phyloP scores from a whole-genome alignment of 352 stramenopile genomes.

The Pythium biforme region DNA sequence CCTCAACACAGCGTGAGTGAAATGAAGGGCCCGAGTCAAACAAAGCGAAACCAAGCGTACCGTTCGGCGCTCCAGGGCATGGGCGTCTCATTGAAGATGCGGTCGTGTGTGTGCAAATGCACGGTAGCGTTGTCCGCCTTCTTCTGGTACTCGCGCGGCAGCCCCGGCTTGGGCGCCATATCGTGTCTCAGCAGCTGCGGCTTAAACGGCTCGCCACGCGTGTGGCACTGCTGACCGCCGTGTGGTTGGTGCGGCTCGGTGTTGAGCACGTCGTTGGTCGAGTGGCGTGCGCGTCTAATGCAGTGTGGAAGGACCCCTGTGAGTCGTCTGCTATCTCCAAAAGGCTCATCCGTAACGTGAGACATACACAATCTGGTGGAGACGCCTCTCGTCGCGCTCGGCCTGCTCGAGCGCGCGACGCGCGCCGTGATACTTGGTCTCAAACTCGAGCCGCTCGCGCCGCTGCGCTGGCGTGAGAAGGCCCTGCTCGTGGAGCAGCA shows the following conservation, averaged over 20 bases:
- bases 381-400: conserved; percentile 58
- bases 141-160: conserved; percentile 54
- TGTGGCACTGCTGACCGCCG: neutral
- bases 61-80: conserved; percentile 52
- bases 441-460: conserved; percentile 64
- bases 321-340: neutral
- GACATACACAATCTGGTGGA: conserved; percentile 73
- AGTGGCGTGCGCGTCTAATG: conserved; percentile 39
- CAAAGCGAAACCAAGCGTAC: conserved; percentile 21
- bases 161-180: conserved; percentile 25
- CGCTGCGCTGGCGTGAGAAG: conserved; percentile 71
- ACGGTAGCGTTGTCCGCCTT: conserved; percentile 51
- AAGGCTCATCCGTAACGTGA: neutral
- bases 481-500: conserved; percentile 61
- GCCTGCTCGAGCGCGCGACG: conserved; percentile 48
- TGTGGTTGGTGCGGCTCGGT: conserved; percentile 22
- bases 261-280: conserved; percentile 55
- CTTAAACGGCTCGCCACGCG: conserved; percentile 44
- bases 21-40: too few relatives aligned
- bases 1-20: neutral
- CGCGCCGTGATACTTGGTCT: conserved; percentile 54
- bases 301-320: neutral
- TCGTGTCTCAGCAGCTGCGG: conserved; percentile 47
- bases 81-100: conserved; percentile 70
- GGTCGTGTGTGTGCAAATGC: conserved; percentile 46